Base-by-base conservation (phyloP, 129 eudicot species). In the Flaveria bidentis region DNA sequence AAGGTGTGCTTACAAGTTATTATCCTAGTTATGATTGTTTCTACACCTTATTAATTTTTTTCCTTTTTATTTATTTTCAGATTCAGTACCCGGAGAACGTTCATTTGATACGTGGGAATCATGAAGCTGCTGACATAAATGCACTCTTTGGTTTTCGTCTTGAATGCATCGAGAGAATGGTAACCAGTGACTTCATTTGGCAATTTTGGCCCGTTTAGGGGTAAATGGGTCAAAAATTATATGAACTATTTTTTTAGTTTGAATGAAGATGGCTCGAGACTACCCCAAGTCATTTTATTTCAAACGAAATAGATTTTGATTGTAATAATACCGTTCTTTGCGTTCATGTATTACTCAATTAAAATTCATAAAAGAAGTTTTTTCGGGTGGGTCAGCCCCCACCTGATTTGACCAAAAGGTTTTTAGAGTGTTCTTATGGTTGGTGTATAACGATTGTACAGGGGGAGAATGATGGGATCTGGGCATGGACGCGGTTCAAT, bases 81-180 rank as follows among this genome's bases (percentile, higher is more conserved):
- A 94, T 94, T 73, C 93, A 94, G 78, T 87, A 88, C 81, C 97
- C 98, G 1, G 98, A 94, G 66, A 94, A 87, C 84, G 89, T 94
- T 79, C 97, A 94, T 86, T 78, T 94, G 84, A 94, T 94, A 72
- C 96, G 98, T 61, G 98, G 98, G 76, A 94, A 94, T 78, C 98
- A 94, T 12, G 98, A 94, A 84, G 98, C 98, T 74, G 98, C 98
- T 73, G 98, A 94, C 80, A 93, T 93, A 46, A 93, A 93, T 77
- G 97, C 98, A 44, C 95, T 93, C 65, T 93, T 93, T 86, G 98
- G 98, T 51, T 94, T 94, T 71, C 98, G 98, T 73, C 91, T 94
- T 72, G 98, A 94, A 78, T 94, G 98, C 86, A 91, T 94, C 46
- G 98, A 94, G 76, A 91, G 98, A 86, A 88, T 94, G 98, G 98